phyloP scores from a whole-genome alignment of 2,329 filamentous ascomycete species.

The Diaporthe vexans region DNA sequence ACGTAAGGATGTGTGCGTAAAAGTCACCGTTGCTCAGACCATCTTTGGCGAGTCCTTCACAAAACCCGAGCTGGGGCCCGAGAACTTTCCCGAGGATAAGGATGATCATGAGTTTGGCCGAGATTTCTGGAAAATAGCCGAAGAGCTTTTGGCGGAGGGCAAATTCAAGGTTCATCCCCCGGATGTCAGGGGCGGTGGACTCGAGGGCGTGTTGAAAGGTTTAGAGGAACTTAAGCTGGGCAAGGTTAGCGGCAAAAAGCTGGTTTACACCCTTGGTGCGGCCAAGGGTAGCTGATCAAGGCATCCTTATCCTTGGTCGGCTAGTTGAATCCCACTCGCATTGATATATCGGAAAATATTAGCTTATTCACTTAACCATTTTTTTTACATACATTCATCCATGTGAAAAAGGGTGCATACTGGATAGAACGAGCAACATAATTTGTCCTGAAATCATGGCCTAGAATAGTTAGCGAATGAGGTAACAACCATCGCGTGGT shows the following conservation, averaged over 20 bases:
- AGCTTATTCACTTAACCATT: not conserved
- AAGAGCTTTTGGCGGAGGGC: not conserved
- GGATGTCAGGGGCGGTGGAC: not conserved
- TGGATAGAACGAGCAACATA: not conserved
- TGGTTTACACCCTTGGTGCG: conserved; percentile 28
- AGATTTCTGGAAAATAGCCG: not conserved
- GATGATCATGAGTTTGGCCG: conserved; percentile 49
- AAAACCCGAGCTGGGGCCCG: not conserved
- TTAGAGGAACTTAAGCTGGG: not conserved
- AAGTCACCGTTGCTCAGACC: not conserved
- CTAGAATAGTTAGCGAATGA: not conserved
- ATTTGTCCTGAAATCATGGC: not conserved
- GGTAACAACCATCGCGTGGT: not conserved
- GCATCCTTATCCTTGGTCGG: not conserved
- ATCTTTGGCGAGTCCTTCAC: not conserved
- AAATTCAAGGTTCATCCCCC: conserved; percentile 14
- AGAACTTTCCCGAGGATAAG: not conserved
- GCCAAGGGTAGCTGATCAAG: not conserved
- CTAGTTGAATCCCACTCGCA: not conserved
- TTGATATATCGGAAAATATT: not conserved
- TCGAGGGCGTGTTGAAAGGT: conserved; percentile 4
- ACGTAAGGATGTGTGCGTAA: conserved; percentile 3
- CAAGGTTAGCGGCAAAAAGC: not conserved
- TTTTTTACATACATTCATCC: not conserved
- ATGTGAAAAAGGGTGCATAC: not conserved